phyloP scores from a whole-genome alignment of 371 early-diverging fungal genomes.

The Syncephalastrum monosporum region DNA sequence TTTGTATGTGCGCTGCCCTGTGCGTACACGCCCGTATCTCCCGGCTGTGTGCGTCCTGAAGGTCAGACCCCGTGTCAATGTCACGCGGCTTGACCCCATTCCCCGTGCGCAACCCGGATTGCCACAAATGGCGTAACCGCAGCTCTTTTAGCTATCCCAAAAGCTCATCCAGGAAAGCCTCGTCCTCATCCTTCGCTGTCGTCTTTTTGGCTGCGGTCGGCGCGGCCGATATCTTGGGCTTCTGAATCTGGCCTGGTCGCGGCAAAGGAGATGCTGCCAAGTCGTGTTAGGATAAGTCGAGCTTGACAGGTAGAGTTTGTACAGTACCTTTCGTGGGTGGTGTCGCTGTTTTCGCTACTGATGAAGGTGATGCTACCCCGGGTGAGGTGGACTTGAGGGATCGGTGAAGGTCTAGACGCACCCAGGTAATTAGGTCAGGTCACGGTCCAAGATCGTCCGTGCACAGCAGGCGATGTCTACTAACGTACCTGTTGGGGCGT shows the following conservation, averaged over 20 bases:
- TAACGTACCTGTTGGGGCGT: constrained; percentile 2
- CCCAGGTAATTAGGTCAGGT: too few species aligned
- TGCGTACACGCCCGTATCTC: background rate
- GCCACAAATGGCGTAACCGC: constrained; percentile 3
- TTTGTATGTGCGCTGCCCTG: background rate
- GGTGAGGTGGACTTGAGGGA: background rate
- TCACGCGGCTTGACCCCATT: background rate
- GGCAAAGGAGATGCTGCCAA: background rate
- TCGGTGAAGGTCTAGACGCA: constrained; percentile 9
- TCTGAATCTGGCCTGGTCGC: constrained; percentile 1
- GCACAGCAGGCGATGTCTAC: too few species aligned
- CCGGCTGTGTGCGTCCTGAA: too few species aligned
- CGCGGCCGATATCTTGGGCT: constrained; percentile 1
- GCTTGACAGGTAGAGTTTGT: background rate
- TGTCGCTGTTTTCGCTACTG: background rate
- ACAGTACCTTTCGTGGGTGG: background rate
- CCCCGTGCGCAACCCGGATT: background rate
- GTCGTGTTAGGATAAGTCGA: background rate
- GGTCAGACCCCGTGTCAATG: too few species aligned
- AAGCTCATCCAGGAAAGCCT: constrained; percentile 48
- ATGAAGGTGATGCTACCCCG: background rate
- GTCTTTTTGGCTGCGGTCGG: constrained; percentile 6
- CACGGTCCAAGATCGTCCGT: too few species aligned
- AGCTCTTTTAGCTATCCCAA: constrained; percentile 19
- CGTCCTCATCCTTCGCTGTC: constrained; percentile 25